phyloP scores from a whole-genome alignment of 352 stramenopile genomes.

The Globisporangium takayamanum region DNA sequence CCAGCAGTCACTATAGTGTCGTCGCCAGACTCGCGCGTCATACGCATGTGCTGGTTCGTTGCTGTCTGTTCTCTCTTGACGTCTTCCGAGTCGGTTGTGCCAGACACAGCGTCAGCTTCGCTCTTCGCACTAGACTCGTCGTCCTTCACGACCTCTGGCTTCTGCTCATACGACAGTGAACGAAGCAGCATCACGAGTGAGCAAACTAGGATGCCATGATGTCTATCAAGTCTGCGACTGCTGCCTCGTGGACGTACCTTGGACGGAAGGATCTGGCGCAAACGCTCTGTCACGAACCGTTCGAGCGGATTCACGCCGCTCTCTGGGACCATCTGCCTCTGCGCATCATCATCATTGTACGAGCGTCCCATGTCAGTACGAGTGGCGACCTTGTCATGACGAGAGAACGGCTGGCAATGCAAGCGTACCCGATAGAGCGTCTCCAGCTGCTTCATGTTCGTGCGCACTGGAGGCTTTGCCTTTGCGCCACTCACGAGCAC shows the following conservation, averaged over 20 bases:
- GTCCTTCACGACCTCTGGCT: constrained; percentile 3
- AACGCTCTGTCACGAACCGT: constrained; percentile 31
- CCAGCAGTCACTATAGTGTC: not conserved
- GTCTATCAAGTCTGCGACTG: not conserved
- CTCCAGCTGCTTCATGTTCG: constrained; percentile 60
- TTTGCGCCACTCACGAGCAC: constrained; percentile 42
- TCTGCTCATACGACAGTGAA: not conserved
- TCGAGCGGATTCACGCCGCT: constrained; percentile 27
- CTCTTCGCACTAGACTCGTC: constrained; percentile 9
- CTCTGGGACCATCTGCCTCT: constrained; percentile 25
- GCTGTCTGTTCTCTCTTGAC: constrained; percentile 22
- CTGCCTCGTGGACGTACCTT: constrained; percentile 23
- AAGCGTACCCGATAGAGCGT: constrained; percentile 51
- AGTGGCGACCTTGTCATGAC: not conserved
- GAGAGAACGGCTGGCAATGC: not conserved
- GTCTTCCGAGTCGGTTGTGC: constrained; percentile 30
- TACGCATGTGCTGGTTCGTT: not conserved
- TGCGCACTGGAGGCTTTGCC: constrained; percentile 31
- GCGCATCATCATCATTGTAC: not conserved
- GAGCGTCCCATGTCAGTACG: not conserved
- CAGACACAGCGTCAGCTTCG: constrained; percentile 13
- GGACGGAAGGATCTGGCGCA: constrained; percentile 34
- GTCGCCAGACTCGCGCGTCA: not conserved
- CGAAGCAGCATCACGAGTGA: not conserved
- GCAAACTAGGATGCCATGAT: not conserved